Evolutionary conservation across 805 yeast genomes (phyloP).

Genomic region (Pichia nakasei): DNA sequence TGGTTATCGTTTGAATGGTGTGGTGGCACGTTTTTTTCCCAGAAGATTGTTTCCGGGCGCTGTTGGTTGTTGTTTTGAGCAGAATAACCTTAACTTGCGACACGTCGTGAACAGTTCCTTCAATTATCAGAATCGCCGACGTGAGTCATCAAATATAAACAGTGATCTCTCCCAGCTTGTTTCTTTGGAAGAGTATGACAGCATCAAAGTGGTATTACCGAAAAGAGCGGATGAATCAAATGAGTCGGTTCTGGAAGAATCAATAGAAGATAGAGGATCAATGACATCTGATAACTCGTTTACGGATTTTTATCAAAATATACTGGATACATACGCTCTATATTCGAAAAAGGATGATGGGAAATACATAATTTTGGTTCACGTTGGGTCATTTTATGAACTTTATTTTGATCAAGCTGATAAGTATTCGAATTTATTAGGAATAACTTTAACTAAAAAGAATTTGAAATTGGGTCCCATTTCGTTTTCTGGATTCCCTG

Average conservation of each 20-base stretch:
- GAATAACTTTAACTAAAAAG: slow-evolving; percentile 59
- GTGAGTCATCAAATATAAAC: neutral
- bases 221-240: neutral
- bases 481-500: slow-evolving; percentile 92
- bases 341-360: slow-evolving; percentile 18
- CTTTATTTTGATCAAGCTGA: slow-evolving; percentile 86
- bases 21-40: too few species aligned
- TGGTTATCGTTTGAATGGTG: too few species aligned
- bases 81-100: too few species aligned
- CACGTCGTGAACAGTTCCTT: too few species aligned
- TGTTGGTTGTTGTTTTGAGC: too few species aligned
- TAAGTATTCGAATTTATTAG: slow-evolving; percentile 58
- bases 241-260: neutral
- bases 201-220: neutral
- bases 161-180: neutral
- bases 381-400: slow-evolving; percentile 84
- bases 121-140: too few species aligned
- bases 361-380: slow-evolving; percentile 53
- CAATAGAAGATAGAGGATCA: slow-evolving; percentile 5
- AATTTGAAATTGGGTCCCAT: slow-evolving; percentile 37
- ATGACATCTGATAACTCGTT: slow-evolving; percentile 8
- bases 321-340: slow-evolving; percentile 21
- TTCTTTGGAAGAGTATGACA: neutral
- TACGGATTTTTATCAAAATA: slow-evolving; percentile 24
- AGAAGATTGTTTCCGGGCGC: too few species aligned